Base-by-base conservation (phyloP, 805 yeast genomes). In the Candida silvatica region DNA sequence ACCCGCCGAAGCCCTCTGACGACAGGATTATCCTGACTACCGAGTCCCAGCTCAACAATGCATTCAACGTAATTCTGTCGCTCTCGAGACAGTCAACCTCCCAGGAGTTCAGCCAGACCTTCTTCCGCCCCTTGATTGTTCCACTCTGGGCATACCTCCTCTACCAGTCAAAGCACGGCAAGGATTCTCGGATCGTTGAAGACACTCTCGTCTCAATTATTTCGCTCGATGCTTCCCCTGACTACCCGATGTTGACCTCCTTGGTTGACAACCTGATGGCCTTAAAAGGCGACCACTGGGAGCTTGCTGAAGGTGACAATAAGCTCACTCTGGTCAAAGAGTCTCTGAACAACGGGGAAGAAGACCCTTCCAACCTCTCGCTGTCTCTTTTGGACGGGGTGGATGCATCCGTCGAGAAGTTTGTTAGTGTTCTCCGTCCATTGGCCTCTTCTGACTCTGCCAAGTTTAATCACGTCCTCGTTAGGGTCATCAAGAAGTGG, bases 51-150 rank as follows among this genome's bases (percentile, higher is more conserved):
- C 51, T 82, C 15, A 80, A 81, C 45, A 77, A 80, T 51, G 61
- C 65, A 4, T 61, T 82, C 17, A 80, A 80, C 51, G 84, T 80
- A 0, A 44, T 80, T n/a, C 53, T 80, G 1, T 76, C 90, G 0
- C 45, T 84, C 7, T 58, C 79, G 0, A 74, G 74, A 45, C 67
- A 65, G 30, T 43, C 64, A 1, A 38, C 37, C 4, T 51, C 62
- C 1, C 38, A 41, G 1, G 63, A 58, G 3, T 47, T 73, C 12
- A 37, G 68, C 6, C 41, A 42, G 14, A 56, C 48, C 9, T 35
- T 73, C 17, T 45, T 56, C 14, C 32, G 39, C 6, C 57, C 58
- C 3, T 42, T 61, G 3, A 15, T 48, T 19, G 46, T 38, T 31
- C 59, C 43, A 17, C 59, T 44, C 14, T 74, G 80, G 80, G 53